Base-by-base conservation (phyloP, 1,284 basidiomycete species). In the Omphalotus olearius region DNA sequence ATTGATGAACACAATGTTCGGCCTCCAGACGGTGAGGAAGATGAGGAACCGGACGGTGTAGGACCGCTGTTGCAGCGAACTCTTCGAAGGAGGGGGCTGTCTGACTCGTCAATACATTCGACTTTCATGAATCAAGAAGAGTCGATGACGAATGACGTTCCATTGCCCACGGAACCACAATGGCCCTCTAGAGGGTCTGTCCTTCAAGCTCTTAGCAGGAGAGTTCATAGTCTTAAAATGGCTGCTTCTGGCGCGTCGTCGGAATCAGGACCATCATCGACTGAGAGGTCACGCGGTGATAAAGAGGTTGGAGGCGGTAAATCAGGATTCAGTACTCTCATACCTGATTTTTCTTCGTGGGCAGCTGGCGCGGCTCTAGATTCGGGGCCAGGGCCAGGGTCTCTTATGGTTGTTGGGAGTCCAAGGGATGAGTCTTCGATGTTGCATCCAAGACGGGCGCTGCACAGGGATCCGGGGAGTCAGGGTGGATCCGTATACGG, bases 41-140 rank as follows among this genome's bases (percentile, higher is more conserved):
- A 70, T 38, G 62, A 71, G 64, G 61, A 72, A 66, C 40, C 68
- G 52, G 65, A 76, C 66, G 54, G 65, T 30, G 52, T 73, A 3
- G 66, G 69, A 3, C 74, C 76, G 45, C 64, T 84, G 11, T 68
- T 85, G n/a, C 76, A 88, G 52, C 80, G 85, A 23, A 83, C 82
- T 4, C 72, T 95, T 4, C 80, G 83, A 17, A 79, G 87, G 14
- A 78, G 93, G 48, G 91, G 92, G 1, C 68, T 96, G 37, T 92
- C 88, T 1, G 94, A 97, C 65, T 93, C 92, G 4, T 93, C 91
- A 1, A 93, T 97, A 55, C 88, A 85, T 55, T 88, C 91, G 1
- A 89, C 89, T 0, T 94, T 88, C 66, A 69, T 83, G 47, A 73
- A 66, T 46, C 83, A 85, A 44, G 72, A 68, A 18, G 72, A 70